A percentile compares a stretch with the other conserved stretches of the same genome.
Conservation (phyloP, 2,329 filamentous ascomycete genomes). For the Colletotrichum karsti region DNA sequence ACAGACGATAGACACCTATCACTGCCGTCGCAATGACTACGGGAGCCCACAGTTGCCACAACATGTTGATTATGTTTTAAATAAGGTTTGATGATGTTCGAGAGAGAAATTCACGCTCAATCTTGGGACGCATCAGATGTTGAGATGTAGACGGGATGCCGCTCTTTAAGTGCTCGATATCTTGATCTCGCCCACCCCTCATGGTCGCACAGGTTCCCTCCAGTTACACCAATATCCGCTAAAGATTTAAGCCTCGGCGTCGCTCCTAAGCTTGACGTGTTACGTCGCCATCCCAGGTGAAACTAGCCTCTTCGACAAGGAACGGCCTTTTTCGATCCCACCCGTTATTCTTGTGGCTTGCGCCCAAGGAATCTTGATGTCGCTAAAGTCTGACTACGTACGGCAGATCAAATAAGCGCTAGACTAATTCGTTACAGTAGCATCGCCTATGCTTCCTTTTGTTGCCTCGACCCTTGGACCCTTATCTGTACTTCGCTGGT, state of each 20-base stretch:
- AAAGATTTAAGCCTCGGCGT: background rate
- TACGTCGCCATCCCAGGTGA: background rate
- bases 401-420: conserved; percentile 1
- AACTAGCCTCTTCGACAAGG: background rate
- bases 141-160: no score
- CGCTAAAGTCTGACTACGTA: background rate
- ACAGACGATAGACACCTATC: background rate
- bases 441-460: background rate
- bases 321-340: background rate
- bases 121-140: no score
- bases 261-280: background rate
- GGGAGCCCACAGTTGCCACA: conserved; percentile 10
- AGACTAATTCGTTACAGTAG: background rate
- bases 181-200: background rate
- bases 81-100: no score
- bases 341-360: background rate
- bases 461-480: background rate
- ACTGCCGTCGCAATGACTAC: background rate
- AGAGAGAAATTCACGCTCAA: background rate
- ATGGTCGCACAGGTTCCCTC: background rate
- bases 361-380: background rate
- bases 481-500: background rate
- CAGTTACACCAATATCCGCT: background rate
- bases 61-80: background rate
- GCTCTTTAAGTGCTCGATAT: background rate